Percentiles rank a stretch among this genome's conserved stretches.
phyloP scores from a whole-genome alignment of 257 asterid genomes.

The Verbascum thapsus region DNA sequence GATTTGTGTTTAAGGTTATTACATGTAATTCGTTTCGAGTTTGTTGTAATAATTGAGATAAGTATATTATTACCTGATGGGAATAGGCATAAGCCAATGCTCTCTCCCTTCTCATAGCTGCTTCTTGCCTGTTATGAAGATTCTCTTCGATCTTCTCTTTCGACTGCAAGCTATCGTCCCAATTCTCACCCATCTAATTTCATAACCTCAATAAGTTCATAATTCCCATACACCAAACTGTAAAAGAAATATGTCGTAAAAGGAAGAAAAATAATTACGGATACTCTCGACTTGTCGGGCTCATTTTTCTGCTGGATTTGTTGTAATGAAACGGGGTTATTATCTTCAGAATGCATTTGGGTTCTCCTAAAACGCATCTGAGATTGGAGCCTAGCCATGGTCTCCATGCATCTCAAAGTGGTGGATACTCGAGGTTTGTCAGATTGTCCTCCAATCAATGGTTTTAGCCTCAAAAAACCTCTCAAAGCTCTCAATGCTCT shows the following conservation, averaged over 20 bases:
- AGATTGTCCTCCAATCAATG: constrained; percentile 60
- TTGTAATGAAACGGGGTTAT: constrained; percentile 48
- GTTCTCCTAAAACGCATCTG: constrained; percentile 67
- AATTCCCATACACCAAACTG: constrained; percentile 46
- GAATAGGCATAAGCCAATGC: too few relatives aligned
- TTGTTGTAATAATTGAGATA: too few relatives aligned
- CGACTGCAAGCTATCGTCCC: too few relatives aligned
- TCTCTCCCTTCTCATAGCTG: too few relatives aligned
- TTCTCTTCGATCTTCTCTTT: too few relatives aligned
- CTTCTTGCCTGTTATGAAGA: too few relatives aligned
- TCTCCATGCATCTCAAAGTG: constrained; percentile 71
- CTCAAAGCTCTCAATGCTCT: constrained; percentile 65
- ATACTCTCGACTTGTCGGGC: constrained; percentile 44
- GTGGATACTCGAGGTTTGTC: constrained; percentile 67
- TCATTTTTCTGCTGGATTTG: constrained; percentile 63
- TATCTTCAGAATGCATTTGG: constrained; percentile 56
- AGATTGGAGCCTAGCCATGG: constrained; percentile 65
- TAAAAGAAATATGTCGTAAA: not conserved
- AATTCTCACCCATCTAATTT: too few relatives aligned
- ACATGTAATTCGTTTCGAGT: too few relatives aligned
- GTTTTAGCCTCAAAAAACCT: constrained; percentile 69
- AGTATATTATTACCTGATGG: too few relatives aligned
- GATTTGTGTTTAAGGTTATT: too few relatives aligned
- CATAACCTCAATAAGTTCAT: too few relatives aligned
- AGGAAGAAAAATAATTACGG: constrained; percentile 38